Percentiles rank a stretch among this genome's conserved stretches.
These are phyloP conservation scores for Cadophora luteo-olivacea DNA, from an alignment of 2,329 filamentous ascomycete species.

Conservation along the genomic window DNA sequence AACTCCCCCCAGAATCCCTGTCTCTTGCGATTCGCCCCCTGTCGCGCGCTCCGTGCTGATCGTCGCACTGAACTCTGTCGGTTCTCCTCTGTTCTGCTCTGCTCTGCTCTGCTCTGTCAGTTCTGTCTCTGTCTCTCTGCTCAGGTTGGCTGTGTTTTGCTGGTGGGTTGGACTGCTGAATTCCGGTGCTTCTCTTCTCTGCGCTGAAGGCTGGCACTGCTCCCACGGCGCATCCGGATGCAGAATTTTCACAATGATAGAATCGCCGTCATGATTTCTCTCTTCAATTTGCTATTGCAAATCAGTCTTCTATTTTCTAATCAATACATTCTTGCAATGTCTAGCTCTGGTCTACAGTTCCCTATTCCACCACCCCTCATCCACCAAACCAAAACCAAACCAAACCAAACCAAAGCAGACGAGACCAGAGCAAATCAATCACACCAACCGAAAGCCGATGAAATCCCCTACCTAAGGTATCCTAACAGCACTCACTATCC, in stretches of 20 bases:
- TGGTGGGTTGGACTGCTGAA: too few relatives aligned
- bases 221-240: neutral
- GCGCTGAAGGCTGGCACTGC: neutral
- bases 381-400: neutral
- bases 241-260: neutral
- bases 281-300: neutral
- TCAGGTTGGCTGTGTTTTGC: too few relatives aligned
- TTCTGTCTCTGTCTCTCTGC: neutral
- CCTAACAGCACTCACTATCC: neutral
- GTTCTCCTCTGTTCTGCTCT: neutral
- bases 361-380: neutral
- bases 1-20: neutral
- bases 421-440: neutral
- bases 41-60: constrained; percentile 10
- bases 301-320: neutral
- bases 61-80: neutral
- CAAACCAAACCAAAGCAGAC: neutral
- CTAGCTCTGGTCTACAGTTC: neutral
- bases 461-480: neutral
- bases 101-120: too few relatives aligned
- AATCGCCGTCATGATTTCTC: neutral
- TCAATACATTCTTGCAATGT: neutral
- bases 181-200: neutral
- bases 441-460: neutral
- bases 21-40: constrained; percentile 1